Conservation (phyloP, 108 stramenopile genomes). For the Conticribra guillardii region DNA sequence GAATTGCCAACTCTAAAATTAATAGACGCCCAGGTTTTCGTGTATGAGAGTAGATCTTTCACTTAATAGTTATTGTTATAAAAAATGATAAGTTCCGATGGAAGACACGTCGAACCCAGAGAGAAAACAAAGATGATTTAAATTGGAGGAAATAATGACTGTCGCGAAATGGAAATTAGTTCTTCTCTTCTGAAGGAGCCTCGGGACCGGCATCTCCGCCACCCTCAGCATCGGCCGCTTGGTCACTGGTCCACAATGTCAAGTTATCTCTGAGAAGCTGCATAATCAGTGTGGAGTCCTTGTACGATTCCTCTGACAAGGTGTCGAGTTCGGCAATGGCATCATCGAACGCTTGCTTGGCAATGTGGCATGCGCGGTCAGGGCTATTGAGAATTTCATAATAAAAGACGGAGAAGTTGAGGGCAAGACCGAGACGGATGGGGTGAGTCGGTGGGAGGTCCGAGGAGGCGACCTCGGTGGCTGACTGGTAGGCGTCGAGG, state of each 20-base stretch:
- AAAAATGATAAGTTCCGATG: conserved; percentile 43
- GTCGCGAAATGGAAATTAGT: too few relatives aligned
- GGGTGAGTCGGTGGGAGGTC: conserved; percentile 99
- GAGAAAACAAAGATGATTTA: conserved; percentile 11
- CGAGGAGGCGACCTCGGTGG: conserved; percentile 92
- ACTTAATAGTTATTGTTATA: background rate
- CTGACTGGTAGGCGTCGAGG: conserved; percentile 97
- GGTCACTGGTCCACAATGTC: conserved; percentile 99
- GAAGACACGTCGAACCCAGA: conserved; percentile 30
- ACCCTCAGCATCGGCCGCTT: conserved; percentile 83
- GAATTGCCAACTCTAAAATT: too few relatives aligned
- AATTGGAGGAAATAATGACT: too few relatives aligned
- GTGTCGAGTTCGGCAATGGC: conserved; percentile 99
- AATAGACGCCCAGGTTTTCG: too few relatives aligned
- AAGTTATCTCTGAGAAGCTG: conserved; percentile 99
- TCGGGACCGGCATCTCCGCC: conserved; percentile 64
- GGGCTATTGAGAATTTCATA: conserved; percentile 99
- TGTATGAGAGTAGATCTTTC: too few relatives aligned
- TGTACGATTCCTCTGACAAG: conserved; percentile 99
- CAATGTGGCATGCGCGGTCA: conserved; percentile 95
- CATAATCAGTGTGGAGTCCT: conserved; percentile 99
- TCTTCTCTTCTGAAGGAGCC: conserved; percentile 37
- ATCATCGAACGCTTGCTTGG: conserved; percentile 99
- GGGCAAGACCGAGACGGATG: conserved; percentile 99
- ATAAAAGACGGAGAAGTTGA: conserved; percentile 99